Evolutionary conservation across 208 protist species (phyloP).

Genomic region (Naegleria gruberi): DNA sequence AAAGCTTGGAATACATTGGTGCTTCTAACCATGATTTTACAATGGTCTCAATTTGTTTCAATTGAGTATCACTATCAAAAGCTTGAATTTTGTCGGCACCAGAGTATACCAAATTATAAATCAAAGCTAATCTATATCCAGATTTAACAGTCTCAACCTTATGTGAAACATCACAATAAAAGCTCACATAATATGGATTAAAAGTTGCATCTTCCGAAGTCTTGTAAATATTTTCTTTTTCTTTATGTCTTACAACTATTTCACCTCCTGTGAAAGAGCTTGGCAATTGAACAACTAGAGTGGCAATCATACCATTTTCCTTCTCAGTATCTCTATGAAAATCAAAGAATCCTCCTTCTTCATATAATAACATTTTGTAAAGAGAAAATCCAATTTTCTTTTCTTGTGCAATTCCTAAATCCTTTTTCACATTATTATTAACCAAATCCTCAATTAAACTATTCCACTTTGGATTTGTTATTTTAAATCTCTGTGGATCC

Average conservation of each 20-base stretch:
- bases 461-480: not conserved
- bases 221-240: not conserved
- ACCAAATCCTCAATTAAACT: not conserved
- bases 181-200: not conserved
- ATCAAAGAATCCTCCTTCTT: not conserved
- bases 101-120: not conserved
- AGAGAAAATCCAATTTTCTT: not conserved
- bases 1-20: not conserved
- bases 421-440: not conserved
- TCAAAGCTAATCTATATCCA: not conserved
- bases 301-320: not conserved
- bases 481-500: not conserved
- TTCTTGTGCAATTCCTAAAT: not conserved
- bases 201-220: not conserved
- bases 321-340: not conserved
- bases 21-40: not conserved
- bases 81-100: not conserved
- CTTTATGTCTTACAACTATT: not conserved
- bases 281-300: not conserved
- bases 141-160: not conserved
- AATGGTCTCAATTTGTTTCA: not conserved
- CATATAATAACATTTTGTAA: not conserved
- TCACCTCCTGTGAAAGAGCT: not conserved
- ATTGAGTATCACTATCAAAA: not conserved
- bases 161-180: not conserved